Evolutionary conservation across 371 early-diverging fungal genomes (phyloP).

Genomic region (Mucor plumbeus): DNA sequence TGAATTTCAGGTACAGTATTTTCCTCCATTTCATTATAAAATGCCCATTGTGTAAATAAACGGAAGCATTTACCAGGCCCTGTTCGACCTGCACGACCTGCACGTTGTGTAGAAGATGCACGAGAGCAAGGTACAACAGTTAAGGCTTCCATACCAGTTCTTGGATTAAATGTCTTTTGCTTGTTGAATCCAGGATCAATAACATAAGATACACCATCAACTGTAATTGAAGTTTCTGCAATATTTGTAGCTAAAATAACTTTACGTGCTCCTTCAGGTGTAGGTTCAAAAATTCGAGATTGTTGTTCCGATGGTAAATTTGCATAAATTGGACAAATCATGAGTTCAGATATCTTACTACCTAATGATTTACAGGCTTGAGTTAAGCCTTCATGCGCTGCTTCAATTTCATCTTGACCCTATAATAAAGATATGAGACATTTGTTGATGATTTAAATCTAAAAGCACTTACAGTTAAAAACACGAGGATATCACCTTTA

Average conservation of each 20-base stretch:
- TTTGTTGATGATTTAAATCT: not conserved
- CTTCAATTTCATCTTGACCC: slow-evolving; percentile 99
- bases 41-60: slow-evolving; percentile 96
- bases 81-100: slow-evolving; percentile 98
- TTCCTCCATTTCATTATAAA: slow-evolving; percentile 91
- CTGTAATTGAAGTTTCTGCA: slow-evolving; percentile 99
- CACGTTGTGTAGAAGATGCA: slow-evolving; percentile 97
- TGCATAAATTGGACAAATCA: slow-evolving; percentile 95
- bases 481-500: slow-evolving; percentile 96
- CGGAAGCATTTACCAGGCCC: slow-evolving; percentile 98
- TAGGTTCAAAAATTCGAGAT: slow-evolving; percentile 95
- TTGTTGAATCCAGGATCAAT: slow-evolving; percentile 96
- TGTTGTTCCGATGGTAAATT: slow-evolving; percentile 93
- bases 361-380: slow-evolving; percentile 86
- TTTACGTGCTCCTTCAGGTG: slow-evolving; percentile 93
- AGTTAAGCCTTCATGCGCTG: slow-evolving; percentile 82
- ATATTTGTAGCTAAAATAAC: slow-evolving; percentile 99
- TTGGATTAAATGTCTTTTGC: slow-evolving; percentile 93
- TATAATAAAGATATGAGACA: slow-evolving; percentile 15
- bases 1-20: slow-evolving; percentile 97
- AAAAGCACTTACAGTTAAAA: slow-evolving; percentile 78
- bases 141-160: slow-evolving; percentile 95
- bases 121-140: slow-evolving; percentile 94
- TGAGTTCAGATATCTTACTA: slow-evolving; percentile 88
- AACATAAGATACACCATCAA: slow-evolving; percentile 87